Evolutionary conservation across 2,329 filamentous ascomycete species (phyloP), one percentile per base, ranked within the genome.

Genomic region (Metarhizium brunneum): DNA sequence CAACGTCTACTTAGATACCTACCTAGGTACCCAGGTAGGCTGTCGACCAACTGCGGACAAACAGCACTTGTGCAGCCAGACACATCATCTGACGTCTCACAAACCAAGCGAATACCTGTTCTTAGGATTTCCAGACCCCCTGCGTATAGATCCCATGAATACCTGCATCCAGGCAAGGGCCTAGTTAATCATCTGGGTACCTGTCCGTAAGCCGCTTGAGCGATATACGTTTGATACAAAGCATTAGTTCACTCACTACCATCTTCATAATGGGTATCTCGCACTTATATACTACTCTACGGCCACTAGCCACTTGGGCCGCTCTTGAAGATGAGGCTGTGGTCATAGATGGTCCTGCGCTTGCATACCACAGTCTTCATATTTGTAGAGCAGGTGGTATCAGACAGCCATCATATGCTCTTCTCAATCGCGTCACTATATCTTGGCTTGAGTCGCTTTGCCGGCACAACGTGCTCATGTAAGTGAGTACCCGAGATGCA

Each of bases 271-370:
- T 88, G 85, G 85, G 85, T 0, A 83, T 88, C 49, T 78, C 76
- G 45, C 76, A 78, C 59, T 71, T 88, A 5, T 76, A 75, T 49
- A 68, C 72, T 14, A 75, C 77, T 52, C 68, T 87, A 47, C 71
- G 76, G 57, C 78, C 77, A 0, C 84, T 80, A 65, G 77, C 78
- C 2, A 67, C 71, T 32, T 63, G 69, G 18, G 68, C 66, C 7
- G 61, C 66, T 11, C 69, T 87, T 2, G 61, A 67, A 43, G 68
- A 70, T 30, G 65, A 74, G 43, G 63, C 63, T 6, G 70, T 80
- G 20, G 76, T 82, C 48, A 82, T 95, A 55, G 91, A 96, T 66
- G 91, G 90, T 0, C 90, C 91, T 4, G 85, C 84, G 2, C 72
- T 95, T 30, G 88, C 90, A 1, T 87, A 92, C 66, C 81, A 89